Evolutionary conservation across 108 stramenopile genomes (phyloP).

Genomic region (Conticribra weissflogii): DNA sequence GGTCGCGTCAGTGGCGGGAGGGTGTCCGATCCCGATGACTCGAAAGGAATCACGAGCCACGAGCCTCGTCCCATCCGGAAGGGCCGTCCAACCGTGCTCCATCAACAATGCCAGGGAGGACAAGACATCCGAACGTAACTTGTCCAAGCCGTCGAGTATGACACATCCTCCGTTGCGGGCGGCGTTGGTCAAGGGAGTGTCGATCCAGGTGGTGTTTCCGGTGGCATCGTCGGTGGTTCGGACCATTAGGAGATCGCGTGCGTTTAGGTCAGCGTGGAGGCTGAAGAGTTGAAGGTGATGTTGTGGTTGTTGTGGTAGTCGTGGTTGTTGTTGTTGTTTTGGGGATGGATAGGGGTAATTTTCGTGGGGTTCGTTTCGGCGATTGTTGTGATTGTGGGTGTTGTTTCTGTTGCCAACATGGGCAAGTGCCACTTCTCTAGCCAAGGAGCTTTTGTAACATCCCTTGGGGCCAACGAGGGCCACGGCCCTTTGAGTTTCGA

Average conservation of each 20-base stretch:
- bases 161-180: slow-evolving; percentile 59
- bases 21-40: slow-evolving; percentile 56
- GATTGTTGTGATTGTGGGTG: too few species aligned
- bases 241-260: slow-evolving; percentile 74
- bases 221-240: slow-evolving; percentile 65
- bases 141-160: slow-evolving; percentile 87
- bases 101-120: slow-evolving; percentile 60
- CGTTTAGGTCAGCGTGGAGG: slow-evolving; percentile 76
- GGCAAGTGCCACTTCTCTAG: slow-evolving; percentile 45
- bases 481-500: slow-evolving; percentile 53
- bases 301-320: too few species aligned
- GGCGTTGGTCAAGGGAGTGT: slow-evolving; percentile 74
- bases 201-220: slow-evolving; percentile 81
- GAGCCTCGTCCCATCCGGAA: slow-evolving; percentile 73
- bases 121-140: slow-evolving; percentile 66
- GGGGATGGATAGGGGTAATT: too few species aligned
- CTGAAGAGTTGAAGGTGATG: slow-evolving; percentile 61
- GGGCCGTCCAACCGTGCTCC: slow-evolving; percentile 48
- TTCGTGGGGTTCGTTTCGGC: too few species aligned
- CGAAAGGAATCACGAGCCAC: slow-evolving; percentile 30
- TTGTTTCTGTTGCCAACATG: slow-evolving; percentile 61
- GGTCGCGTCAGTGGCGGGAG: slow-evolving; percentile 47
- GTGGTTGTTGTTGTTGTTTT: too few species aligned
- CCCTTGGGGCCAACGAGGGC: slow-evolving; percentile 76
- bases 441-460: slow-evolving; percentile 69